Base-by-base conservation (phyloP, 2,329 filamentous ascomycete species). In the Zymoseptoria pseudotritici region DNA sequence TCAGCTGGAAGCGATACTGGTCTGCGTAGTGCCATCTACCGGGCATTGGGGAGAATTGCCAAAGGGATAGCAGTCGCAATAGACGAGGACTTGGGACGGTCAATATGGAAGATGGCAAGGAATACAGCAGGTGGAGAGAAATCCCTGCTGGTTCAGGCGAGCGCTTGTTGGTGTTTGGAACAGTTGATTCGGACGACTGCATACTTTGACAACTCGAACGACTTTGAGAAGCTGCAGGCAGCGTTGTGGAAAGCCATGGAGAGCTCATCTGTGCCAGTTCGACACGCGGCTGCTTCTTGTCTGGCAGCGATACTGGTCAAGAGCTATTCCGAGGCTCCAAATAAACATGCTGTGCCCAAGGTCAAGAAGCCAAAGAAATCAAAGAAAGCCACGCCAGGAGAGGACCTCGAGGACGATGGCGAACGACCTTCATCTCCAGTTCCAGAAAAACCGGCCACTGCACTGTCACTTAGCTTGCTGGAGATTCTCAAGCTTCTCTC, bases 101-200 rank as follows among this genome's bases (percentile, higher is more conserved):
- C 97, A 72, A 84, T 95, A 17, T 97, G 91, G 91, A 99, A 97
- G 75, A 89, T 93, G 72, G 88, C 86, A 24, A 86, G 94, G 63
- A 90, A 82, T 73, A 83, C 88, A 66, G 88, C 88, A 26, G 82
- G 86, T 0, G 82, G 81, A 61, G 95, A 99, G 74, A 97, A 94
- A 75, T 89, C 91, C 3, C 81, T 86, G 2, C 81, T 96, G 36
- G 91, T 93, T 7, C 85, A 96, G 72, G 83, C 88, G 17, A 84
- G 86, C 59, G 89, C 90, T 8, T 95, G 89, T 69, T 86, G 86
- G 65, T 95, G 90, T 71, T 77, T 99, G 63, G 87, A 89, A 70
- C 80, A 86, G 58, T 78, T 97, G 54, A 78, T 89, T 21, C 86
- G 83, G 59, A 79, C 83, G 62, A 97, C 92, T 0, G 75, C 83